Evolutionary conservation across 1,139 yeast genomes (phyloP).

Genomic region (Hansenula sp.): DNA sequence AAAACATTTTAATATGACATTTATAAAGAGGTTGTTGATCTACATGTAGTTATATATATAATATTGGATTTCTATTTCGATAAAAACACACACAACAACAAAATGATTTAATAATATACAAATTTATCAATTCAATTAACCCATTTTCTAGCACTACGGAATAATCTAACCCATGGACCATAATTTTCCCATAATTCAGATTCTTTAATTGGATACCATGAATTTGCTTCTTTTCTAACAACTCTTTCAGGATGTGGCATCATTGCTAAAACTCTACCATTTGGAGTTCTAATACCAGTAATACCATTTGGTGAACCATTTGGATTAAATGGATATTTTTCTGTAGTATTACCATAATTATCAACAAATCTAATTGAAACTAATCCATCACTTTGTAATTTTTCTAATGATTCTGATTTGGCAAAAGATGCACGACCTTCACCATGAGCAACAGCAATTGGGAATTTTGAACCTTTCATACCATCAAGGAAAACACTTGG

Average conservation of each 20-base stretch:
- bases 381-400: slow-evolving; percentile 46
- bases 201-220: slow-evolving; percentile 80
- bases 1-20: too few species aligned
- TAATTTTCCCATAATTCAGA: slow-evolving; percentile 61
- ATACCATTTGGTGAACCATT: slow-evolving; percentile 94
- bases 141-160: slow-evolving; percentile 94
- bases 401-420: slow-evolving; percentile 33
- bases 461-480: slow-evolving; percentile 89
- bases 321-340: slow-evolving; percentile 88
- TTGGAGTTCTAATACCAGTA: slow-evolving; percentile 85
- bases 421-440: slow-evolving; percentile 88
- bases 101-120: not conserved
- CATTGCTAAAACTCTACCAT: slow-evolving; percentile 95
- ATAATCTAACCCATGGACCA: slow-evolving; percentile 95
- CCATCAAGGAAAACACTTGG: slow-evolving; percentile 77
- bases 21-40: too few species aligned
- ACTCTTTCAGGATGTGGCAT: slow-evolving; percentile 99
- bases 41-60: too few species aligned
- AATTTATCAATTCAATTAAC: slow-evolving; percentile 32
- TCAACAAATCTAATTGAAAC: slow-evolving; percentile 78
- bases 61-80: not conserved
- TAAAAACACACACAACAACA: too few species aligned
- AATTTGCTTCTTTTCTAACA: slow-evolving; percentile 78
- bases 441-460: slow-evolving; percentile 98
- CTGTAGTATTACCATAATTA: slow-evolving; percentile 82